A percentile compares a stretch with the other conserved stretches of the same genome.
Evolutionary conservation across 352 stramenopile species (phyloP).

Genomic region (Elongisporangium senticosum): DNA sequence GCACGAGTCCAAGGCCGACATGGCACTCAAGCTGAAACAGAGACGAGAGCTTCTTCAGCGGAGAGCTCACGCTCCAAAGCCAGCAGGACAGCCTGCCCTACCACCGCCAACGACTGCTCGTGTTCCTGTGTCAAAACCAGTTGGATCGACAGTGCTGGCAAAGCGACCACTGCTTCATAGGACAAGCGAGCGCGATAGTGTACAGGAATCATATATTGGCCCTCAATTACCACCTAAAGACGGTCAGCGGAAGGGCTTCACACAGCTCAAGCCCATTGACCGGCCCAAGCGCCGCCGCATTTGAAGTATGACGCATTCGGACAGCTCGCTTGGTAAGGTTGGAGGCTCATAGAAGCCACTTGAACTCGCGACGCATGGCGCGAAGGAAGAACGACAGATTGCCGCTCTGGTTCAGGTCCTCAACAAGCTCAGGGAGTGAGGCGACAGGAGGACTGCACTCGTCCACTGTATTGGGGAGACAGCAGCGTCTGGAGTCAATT

Average conservation of each 20-base stretch:
- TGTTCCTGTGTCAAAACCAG: constrained; percentile 24
- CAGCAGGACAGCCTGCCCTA: neutral
- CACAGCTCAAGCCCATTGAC: neutral
- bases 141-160: neutral
- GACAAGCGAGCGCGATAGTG: neutral
- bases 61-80: constrained; percentile 1
- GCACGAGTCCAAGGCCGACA: constrained; percentile 53
- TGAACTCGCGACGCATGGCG: constrained; percentile 75
- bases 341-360: constrained; percentile 34
- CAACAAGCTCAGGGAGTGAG: constrained; percentile 38
- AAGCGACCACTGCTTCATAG: neutral
- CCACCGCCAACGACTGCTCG: neutral
- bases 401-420: constrained; percentile 52
- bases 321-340: neutral
- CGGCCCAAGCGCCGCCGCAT: constrained; percentile 33
- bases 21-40: constrained; percentile 50
- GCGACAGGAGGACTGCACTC: constrained; percentile 51
- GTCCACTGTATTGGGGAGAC: constrained; percentile 34
- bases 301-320: constrained; percentile 19
- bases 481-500: neutral
- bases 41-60: constrained; percentile 39
- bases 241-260: neutral
- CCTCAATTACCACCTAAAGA: constrained; percentile 24
- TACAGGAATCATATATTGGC: constrained; percentile 33
- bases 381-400: constrained; percentile 76